Base-by-base conservation (phyloP, 1,284 basidiomycete genomes). In the Leccinum solheimii region DNA sequence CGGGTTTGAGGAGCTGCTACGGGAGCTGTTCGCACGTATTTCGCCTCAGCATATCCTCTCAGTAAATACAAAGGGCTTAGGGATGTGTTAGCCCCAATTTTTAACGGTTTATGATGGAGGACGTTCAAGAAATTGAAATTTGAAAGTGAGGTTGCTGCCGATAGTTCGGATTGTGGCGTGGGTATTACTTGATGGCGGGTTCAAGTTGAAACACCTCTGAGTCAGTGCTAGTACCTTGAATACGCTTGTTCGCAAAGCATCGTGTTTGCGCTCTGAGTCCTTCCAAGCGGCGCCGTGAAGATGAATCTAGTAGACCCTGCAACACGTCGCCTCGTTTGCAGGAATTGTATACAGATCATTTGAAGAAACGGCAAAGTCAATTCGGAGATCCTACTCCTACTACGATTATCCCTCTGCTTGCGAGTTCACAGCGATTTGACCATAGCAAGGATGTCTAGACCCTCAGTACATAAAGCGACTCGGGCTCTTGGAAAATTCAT, bases 241-340 rank as follows among this genome's bases (percentile, higher is more conserved):
- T 30, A 30, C 27, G 27, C 2, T 3, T 97, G 27, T 30, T 30
- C 27, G 27, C 27, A 30, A 30, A 26, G 26, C 26, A 26, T 26
- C 27, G 27, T 30, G n/a, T 93, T 97, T 69, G 92, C 91, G 1
- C 80, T 98, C 14, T 97, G 23, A 23, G 23, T 98, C 79, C 80
- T 89, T 51, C 91, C 92, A 0, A 79, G 76, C n/a, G 87, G 88
- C 0, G 68, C 79, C 8, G 88, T 90, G 51, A 90, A 90, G 69
- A 80, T 98, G 2, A 96, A 97, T 74, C 80, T 98, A 56, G 95
- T 98, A 56, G 97, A 99, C 75, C 88, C 88, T 48, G 93, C 94
- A 11, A 86, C 88, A n/a, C 86, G 90, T 55, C 87, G 94, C 26
- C 88, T 2, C 89, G 87, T 58, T 82, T 98, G n/a, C 81, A 88